Evolutionary conservation across 352 stramenopile species (phyloP), one percentile per base, ranked within the genome.

Genomic region (Peronospora belbahrii): DNA sequence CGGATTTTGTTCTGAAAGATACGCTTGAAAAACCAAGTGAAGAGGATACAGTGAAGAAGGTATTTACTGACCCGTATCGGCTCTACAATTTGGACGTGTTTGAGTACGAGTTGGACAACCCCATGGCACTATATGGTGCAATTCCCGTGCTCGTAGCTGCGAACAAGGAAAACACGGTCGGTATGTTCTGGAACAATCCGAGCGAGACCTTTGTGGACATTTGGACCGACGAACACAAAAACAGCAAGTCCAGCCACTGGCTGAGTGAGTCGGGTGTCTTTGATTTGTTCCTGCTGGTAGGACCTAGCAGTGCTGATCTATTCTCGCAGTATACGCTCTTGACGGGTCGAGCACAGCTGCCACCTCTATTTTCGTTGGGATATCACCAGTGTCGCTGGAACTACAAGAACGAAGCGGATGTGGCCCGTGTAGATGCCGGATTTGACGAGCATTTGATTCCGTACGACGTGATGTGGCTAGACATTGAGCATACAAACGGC

Each of bases 301-400:
- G 95, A 1, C 80, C 91, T 8, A 83, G 71, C 28, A 88, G 89
- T 6, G 45, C 60, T 8, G 63, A 81, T 14, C 70, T 99, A 7
- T 88, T 90, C 36, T 65, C 57, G 17, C 92, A 98, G 66, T 99
- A 98, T 66, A 84, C 86, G 22, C 53, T 70, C 27, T 59, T 99
- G 20, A 99, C 94, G 6, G 96, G 96, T 14, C 83, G 75, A 6
- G 83, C 88, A 18, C 74, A 82, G 39, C 61, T 98, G 19, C 97
- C 97, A 3, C 96, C 96, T 11, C 72, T 98, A 23, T 99, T 99
- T 67, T 81, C 91, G 14, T 64, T 99, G 23, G 95, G 86, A 8
- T 99, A 99, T 68, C 97, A 99, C 60, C 97, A 99, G 70, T 98
- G 95, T 59, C 88, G 96, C 36, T 99, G 97, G 97, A 99, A 99